phyloP scores from a whole-genome alignment of 2,329 filamentous ascomycete species.

The Venturia effusa region DNA sequence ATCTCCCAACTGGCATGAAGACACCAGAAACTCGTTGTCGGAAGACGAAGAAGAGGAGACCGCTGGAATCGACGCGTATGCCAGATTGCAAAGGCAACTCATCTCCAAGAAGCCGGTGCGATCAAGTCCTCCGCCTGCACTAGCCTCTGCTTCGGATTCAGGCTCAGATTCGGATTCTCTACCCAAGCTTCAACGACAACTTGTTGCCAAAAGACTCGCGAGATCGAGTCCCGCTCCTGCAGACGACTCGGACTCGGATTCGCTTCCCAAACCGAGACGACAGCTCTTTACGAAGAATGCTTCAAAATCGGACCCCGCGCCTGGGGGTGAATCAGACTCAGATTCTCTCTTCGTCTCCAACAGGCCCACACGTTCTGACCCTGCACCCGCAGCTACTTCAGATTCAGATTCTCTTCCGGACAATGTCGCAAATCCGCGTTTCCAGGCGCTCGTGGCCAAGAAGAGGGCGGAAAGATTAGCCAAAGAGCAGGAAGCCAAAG shows the following conservation, averaged over 20 bases:
- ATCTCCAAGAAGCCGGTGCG: background rate
- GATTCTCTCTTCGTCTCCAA: background rate
- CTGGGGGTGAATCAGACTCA: background rate
- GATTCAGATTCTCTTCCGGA: slow-evolving; percentile 28
- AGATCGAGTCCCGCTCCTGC: background rate
- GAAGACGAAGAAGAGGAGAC: background rate
- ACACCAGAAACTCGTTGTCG: background rate
- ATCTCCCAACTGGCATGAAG: background rate
- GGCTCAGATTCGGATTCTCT: background rate
- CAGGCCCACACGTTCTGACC: background rate
- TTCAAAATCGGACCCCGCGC: background rate
- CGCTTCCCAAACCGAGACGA: background rate
- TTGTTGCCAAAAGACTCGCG: background rate
- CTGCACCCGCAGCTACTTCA: slow-evolving; percentile 19
- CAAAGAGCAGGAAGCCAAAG: slow-evolving; percentile 29
- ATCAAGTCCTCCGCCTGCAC: background rate
- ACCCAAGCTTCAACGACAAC: background rate
- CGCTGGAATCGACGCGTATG: background rate
- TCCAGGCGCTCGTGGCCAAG: slow-evolving; percentile 60
- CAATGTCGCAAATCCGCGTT: slow-evolving; percentile 35
- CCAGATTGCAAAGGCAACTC: background rate
- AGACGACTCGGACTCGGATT: background rate
- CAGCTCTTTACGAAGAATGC: background rate
- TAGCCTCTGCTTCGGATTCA: background rate
- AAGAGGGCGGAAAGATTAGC: slow-evolving; percentile 63